Percentiles rank a stretch among this genome's conserved stretches.
phyloP scores from a whole-genome alignment of 345 rosid species.

The Hibiscus mutabilis region DNA sequence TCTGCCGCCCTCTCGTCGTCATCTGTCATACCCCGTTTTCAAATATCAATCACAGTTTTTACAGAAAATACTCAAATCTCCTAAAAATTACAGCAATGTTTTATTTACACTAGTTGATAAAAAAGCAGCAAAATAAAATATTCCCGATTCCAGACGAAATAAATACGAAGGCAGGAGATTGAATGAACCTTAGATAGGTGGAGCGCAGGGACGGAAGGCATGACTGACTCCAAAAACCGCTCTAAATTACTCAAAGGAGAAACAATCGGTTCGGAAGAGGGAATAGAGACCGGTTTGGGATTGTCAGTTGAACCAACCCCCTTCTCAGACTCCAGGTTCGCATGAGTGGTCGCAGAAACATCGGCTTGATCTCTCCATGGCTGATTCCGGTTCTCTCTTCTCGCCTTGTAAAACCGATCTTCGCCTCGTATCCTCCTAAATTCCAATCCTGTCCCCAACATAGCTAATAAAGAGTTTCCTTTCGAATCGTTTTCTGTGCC shows the following conservation, averaged over 20 bases:
- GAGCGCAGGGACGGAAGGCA: slow-evolving; percentile 46
- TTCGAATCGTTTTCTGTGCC: background rate
- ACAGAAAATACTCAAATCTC: background rate
- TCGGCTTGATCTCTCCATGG: slow-evolving; percentile 39
- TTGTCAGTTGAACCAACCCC: slow-evolving; percentile 10
- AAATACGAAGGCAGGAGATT: background rate
- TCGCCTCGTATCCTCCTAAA: slow-evolving; percentile 38
- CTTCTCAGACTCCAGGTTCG: slow-evolving; percentile 23
- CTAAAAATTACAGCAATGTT: background rate
- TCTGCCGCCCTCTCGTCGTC: slow-evolving; percentile 27
- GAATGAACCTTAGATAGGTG: slow-evolving; percentile 44
- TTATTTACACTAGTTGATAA: background rate
- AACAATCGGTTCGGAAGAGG: slow-evolving; percentile 19
- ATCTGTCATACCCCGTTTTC: slow-evolving; percentile 22
- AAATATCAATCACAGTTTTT: background rate
- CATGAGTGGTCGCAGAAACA: slow-evolving; percentile 9
- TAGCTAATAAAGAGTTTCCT: slow-evolving; percentile 10
- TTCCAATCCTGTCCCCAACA: slow-evolving; percentile 49
- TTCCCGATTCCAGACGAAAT: background rate
- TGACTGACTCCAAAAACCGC: slow-evolving; percentile 44
- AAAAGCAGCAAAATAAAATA: background rate
- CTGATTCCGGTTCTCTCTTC: slow-evolving; percentile 29
- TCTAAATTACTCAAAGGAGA: slow-evolving; percentile 37
- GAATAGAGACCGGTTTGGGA: slow-evolving; percentile 15
- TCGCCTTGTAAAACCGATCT: slow-evolving; percentile 43